Evolutionary conservation across 768 basidiomycete species (phyloP).

Genomic region (Tricholoma saponaceum): DNA sequence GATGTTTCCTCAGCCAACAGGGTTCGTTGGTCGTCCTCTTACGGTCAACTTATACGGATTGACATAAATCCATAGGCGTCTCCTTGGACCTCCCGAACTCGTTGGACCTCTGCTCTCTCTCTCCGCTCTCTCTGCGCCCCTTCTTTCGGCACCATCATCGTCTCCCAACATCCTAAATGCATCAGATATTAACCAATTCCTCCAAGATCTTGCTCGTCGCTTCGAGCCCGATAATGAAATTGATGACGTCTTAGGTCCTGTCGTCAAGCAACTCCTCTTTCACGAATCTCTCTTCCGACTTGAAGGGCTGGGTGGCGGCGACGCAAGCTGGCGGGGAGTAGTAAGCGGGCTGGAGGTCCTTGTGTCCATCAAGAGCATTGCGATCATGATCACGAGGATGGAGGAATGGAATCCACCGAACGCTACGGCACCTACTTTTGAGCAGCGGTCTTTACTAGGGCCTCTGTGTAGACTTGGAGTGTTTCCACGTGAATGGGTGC

Average conservation of each 20-base stretch:
- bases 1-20: slow-evolving; percentile 88
- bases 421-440: slow-evolving; percentile 59
- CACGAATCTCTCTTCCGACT: slow-evolving; percentile 60
- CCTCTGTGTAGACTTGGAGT: slow-evolving; percentile 81
- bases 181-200: slow-evolving; percentile 71
- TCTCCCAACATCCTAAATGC: slow-evolving; percentile 51
- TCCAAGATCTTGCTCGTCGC: slow-evolving; percentile 77
- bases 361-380: slow-evolving; percentile 78
- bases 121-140: slow-evolving; percentile 63
- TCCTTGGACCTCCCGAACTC: slow-evolving; percentile 75
- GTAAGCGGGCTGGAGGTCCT: slow-evolving; percentile 78
- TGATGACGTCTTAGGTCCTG: slow-evolving; percentile 72
- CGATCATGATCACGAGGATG: slow-evolving; percentile 73
- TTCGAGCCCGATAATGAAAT: slow-evolving; percentile 81
- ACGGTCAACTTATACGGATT: not conserved
- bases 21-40: slow-evolving; percentile 38
- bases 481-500: slow-evolving; percentile 87
- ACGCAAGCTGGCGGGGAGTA: slow-evolving; percentile 83
- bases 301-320: slow-evolving; percentile 69
- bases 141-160: slow-evolving; percentile 44
- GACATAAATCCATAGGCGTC: slow-evolving; percentile 42
- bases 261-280: slow-evolving; percentile 57
- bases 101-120: slow-evolving; percentile 77
- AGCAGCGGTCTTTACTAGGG: slow-evolving; percentile 69
- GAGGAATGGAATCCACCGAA: slow-evolving; percentile 66